Base-by-base conservation (phyloP, 1,284 basidiomycete genomes). In the Ganoderma boninense region DNA sequence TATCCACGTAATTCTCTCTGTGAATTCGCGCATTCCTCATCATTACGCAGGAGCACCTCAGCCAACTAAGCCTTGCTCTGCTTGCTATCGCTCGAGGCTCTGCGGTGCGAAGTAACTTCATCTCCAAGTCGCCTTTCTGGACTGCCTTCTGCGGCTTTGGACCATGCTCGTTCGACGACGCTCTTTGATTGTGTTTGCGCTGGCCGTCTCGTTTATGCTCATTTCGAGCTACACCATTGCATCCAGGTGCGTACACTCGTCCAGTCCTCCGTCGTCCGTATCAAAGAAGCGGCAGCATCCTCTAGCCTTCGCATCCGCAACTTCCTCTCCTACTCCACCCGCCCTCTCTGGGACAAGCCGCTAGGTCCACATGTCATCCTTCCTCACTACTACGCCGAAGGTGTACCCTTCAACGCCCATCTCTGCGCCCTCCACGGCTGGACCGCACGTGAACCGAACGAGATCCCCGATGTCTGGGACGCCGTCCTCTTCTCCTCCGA, bases 401-500 rank as follows among this genome's bases (percentile, higher is more conserved):
- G 87, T 4, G 76, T 90, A 75, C 71, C 72, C 43, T 82, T 86
- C 74, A 82, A 87, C 65, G 77, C 75, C 16, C 77, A 84, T 71
- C 80, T 84, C 35, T 92, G 91, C 76, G 66, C 73, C 26, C 76
- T 91, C 29, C 90, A 92, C 73, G 86, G 87, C 32, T 91, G 89
- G 89, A 73, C 80, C 16, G 68, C 76, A 69, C 80, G 87, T 56
- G 71, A 76, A 35, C 63, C 69, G 32, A 64, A 66, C 60, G 63
- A 52, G 44, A 29, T 32, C 56, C 74, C 77, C 11, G 72, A 77
- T 32, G 76, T 83, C 14, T 82, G 80, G 81, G 91, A 92, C 75
- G 89, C 90, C 2, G 84, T 92, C 44, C 83, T 90, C 49, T 84
- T 89, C 80, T 87, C 86, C 79, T 89, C 86, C 69, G 92, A 93